Evolutionary conservation across 768 basidiomycete genomes (phyloP), one percentile per base, ranked within the genome.

Genomic region (Boletus tylopilopsis): DNA sequence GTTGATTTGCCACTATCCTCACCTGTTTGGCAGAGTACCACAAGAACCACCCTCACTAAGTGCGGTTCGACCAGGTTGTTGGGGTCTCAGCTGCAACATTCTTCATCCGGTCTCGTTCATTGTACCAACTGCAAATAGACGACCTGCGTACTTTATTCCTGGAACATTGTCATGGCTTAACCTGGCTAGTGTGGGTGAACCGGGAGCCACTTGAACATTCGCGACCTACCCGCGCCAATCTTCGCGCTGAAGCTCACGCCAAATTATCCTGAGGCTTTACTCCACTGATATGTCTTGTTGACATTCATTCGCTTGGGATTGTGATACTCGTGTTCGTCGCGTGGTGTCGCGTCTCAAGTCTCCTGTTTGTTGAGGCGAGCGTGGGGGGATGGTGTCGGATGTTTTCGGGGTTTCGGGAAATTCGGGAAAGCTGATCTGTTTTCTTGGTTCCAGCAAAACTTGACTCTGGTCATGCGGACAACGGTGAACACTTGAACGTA

Each of bases 41-140:
- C 81, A 91, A 92, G 80, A 90, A 92, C 75, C 84, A 88, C 68
- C 72, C 84, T n/a, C 90, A 92, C 71, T 92, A 73, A 70, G 48
- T 45, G 54, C 40, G n/a, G 15, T 49, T 38, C 22, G 37, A 30
- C 46, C 25, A 51, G 42, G 30, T 25, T 38, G 37, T 16, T 25
- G 27, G 36, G 41, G 24, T 48, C 41, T 33, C 44, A 16, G 52
- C 21, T 32, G 49, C 37, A 42, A 37, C 37, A 22, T 32, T 40
- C 42, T 12, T 49, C 44, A 42, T 33, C 50, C 53, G 52, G 43
- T 47, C 46, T 56, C 45, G 34, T 53, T 49, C 50, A 33, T 48
- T 64, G 61, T 64, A 65, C 24, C 41, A 21, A 43, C 32, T 22
- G 42, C 55, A 29, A 64, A 68, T 66, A 66, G 66, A 66, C 51